Percentiles rank a stretch among this genome's conserved stretches.
phyloP scores from a whole-genome alignment of 2,329 filamentous ascomycete genomes.

The Salinomyces thailandicus region DNA sequence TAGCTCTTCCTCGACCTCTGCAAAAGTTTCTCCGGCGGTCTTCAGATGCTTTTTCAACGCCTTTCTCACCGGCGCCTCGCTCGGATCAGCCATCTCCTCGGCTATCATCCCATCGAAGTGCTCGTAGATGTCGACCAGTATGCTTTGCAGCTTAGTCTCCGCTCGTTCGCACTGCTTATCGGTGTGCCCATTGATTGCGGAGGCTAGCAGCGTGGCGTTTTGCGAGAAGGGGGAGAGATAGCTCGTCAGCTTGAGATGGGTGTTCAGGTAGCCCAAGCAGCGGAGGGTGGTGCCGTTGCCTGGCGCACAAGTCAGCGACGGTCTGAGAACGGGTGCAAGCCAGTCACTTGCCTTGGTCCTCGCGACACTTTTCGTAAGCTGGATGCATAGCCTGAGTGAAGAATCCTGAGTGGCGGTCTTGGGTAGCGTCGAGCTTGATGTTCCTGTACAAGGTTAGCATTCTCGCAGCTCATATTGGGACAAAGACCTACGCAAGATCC shows the following conservation, averaged over 20 bases:
- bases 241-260: background rate
- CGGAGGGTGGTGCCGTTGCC: conserved; percentile 3
- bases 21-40: conserved; percentile 4
- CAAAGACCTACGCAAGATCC: background rate
- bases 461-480: background rate
- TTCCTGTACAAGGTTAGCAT: conserved; percentile 7
- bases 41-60: conserved; percentile 7
- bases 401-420: conserved; percentile 9
- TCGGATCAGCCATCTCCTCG: conserved; percentile 2
- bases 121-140: conserved; percentile 1
- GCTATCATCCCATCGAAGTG: conserved; percentile 4
- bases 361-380: conserved; percentile 13
- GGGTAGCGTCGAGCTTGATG: conserved; percentile 9
- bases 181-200: conserved; percentile 1
- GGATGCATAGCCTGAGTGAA: conserved; percentile 10
- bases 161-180: background rate
- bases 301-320: background rate
- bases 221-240: conserved; percentile 1
- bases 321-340: background rate
- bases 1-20: conserved; percentile 5
- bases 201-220: background rate
- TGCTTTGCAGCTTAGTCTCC: background rate
- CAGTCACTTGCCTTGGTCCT: conserved; percentile 5
- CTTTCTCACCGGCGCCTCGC: conserved; percentile 2
- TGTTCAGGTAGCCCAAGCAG: conserved; percentile 1